Conservation (phyloP, 1,139 yeast genomes). For the Pichia sp. region DNA sequence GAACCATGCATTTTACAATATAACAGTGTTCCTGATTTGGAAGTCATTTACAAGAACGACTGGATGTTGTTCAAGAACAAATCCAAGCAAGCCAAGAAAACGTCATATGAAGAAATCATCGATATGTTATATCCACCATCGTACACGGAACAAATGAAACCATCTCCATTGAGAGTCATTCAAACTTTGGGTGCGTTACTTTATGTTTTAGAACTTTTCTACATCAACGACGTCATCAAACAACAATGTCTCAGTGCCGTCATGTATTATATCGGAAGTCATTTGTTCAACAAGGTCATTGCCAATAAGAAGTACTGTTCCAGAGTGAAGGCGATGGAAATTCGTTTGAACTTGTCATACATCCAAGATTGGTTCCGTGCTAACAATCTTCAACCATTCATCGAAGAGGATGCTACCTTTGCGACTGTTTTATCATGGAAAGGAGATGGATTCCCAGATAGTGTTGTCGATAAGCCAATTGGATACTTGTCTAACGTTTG, state of each 20-base stretch:
- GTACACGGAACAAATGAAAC: conserved; percentile 63
- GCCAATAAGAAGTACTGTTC: conserved; percentile 65
- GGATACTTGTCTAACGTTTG: conserved; percentile 29
- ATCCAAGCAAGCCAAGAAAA: conserved; percentile 31
- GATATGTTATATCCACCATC: conserved; percentile 74
- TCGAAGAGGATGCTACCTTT: conserved; percentile 41
- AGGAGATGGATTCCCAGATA: conserved; percentile 41
- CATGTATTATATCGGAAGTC: conserved; percentile 72
- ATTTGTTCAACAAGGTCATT: conserved; percentile 71
- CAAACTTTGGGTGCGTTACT: conserved; percentile 88
- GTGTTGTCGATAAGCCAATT: conserved; percentile 29
- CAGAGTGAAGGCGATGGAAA: conserved; percentile 84
- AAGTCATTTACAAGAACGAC: conserved; percentile 61
- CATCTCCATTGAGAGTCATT: conserved; percentile 83
- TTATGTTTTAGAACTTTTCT: conserved; percentile 80
- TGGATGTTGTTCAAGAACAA: conserved; percentile 72
- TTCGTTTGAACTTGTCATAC: conserved; percentile 79
- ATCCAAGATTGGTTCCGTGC: conserved; percentile 92
- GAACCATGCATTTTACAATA: conserved; percentile 66
- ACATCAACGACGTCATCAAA: conserved; percentile 71
- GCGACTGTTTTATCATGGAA: conserved; percentile 22
- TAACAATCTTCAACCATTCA: conserved; percentile 59
- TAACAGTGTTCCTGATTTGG: conserved; percentile 64
- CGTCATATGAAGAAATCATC: conserved; percentile 65
- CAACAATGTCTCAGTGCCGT: conserved; percentile 79